A percentile compares a stretch with the other conserved stretches of the same genome.
Evolutionary conservation across 441 rosid genomes (phyloP).

Genomic region (Erysimum cheiri): DNA sequence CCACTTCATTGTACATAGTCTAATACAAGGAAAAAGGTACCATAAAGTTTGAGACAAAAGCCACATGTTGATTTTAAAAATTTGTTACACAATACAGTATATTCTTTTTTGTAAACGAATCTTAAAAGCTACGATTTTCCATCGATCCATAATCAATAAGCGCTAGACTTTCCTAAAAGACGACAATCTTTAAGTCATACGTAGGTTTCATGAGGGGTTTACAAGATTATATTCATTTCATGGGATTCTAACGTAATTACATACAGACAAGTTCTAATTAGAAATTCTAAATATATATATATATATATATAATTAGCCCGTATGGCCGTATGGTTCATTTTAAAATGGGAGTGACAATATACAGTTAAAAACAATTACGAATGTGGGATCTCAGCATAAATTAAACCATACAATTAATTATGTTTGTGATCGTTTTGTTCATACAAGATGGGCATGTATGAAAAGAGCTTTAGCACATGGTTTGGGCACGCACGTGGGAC

Average conservation of each 20-base stretch:
- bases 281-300: too few relatives aligned
- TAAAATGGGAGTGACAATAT: not conserved
- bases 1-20: too few relatives aligned
- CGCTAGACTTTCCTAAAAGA: not conserved
- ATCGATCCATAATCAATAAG: not conserved
- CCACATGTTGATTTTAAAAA: not conserved
- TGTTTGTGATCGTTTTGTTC: not conserved
- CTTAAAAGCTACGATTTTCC: not conserved
- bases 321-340: too few relatives aligned
- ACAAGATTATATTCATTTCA: not conserved
- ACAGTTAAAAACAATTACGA: not conserved
- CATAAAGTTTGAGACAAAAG: not conserved
- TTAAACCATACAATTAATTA: not conserved
- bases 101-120: not conserved
- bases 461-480: constrained; percentile 22
- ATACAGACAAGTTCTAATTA: too few relatives aligned
- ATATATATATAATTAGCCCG: too few relatives aligned
- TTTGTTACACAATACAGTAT: not conserved
- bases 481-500: constrained; percentile 32
- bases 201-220: not conserved
- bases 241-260: not conserved
- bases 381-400: not conserved
- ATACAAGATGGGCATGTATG: not conserved
- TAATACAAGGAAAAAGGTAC: not conserved
- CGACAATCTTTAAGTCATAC: not conserved